phyloP scores from a whole-genome alignment of 1,284 basidiomycete species.

The Irpex lacteus region DNA sequence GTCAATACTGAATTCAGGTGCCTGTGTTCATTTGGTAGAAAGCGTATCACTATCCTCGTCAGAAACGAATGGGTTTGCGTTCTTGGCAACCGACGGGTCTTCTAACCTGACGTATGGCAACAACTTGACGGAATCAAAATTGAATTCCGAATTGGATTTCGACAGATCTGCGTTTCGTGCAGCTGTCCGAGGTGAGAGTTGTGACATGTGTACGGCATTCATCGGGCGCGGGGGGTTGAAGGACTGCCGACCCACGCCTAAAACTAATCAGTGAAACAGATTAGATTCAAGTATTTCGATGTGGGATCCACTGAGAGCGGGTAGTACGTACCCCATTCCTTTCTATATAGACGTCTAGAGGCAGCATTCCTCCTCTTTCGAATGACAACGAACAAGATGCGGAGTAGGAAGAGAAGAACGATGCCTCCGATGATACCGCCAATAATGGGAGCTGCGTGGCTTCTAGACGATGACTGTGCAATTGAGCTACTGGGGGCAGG shows the following conservation, averaged over 20 bases:
- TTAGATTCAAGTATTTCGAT: background rate
- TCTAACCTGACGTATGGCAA: background rate
- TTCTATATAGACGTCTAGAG: background rate
- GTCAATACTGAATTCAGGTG: background rate
- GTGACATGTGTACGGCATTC: background rate
- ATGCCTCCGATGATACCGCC: background rate
- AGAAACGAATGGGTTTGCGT: background rate
- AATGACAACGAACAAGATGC: background rate
- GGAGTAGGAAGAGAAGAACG: background rate
- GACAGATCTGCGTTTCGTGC: background rate
- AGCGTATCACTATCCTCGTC: background rate
- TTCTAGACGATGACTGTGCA: background rate
- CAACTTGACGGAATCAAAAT: background rate
- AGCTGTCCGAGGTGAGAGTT: background rate
- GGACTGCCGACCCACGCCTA: background rate
- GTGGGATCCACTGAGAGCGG: background rate
- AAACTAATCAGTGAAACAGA: background rate
- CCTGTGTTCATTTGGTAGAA: background rate
- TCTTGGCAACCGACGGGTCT: background rate
- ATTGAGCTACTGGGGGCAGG: background rate
- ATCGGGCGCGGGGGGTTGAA: background rate
- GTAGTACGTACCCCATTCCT: background rate
- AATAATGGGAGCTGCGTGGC: background rate
- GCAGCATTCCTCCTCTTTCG: background rate
- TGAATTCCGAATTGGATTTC: background rate